Conservation (phyloP, 2,329 filamentous ascomycete species). For the Sclerotinia subarctica region DNA sequence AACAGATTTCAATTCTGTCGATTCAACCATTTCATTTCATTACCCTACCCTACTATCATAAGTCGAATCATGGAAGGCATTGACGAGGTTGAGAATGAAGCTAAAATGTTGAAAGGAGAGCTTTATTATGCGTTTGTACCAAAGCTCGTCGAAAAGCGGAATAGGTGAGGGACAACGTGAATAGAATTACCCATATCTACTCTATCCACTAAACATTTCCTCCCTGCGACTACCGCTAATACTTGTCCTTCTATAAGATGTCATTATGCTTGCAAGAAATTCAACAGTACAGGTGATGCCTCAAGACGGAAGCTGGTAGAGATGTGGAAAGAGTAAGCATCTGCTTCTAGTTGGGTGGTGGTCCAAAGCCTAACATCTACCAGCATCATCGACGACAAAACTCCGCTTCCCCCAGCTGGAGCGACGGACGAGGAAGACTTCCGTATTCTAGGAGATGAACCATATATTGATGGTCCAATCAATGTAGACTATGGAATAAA, state of each 20-base stretch:
- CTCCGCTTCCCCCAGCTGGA: slow-evolving; percentile 58
- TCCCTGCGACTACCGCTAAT: not conserved
- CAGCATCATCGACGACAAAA: slow-evolving; percentile 54
- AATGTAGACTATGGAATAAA: slow-evolving; percentile 77
- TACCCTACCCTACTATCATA: slow-evolving; percentile 10
- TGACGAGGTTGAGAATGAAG: slow-evolving; percentile 47
- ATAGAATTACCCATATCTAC: slow-evolving; percentile 36
- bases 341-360: slow-evolving; percentile 7
- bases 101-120: slow-evolving; percentile 63
- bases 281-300: slow-evolving; percentile 60
- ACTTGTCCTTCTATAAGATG: slow-evolving; percentile 34
- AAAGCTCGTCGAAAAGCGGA: slow-evolving; percentile 59
- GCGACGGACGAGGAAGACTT: slow-evolving; percentile 62
- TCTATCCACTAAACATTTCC: not conserved
- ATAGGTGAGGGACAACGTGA: slow-evolving; percentile 39
- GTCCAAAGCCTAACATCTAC: slow-evolving; percentile 20
- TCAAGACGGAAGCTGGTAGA: slow-evolving; percentile 61
- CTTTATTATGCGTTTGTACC: slow-evolving; percentile 73
- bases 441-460: slow-evolving; percentile 57
- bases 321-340: slow-evolving; percentile 66
- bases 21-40: not conserved
- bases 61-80: slow-evolving; percentile 34
- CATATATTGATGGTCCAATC: slow-evolving; percentile 69
- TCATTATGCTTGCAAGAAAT: slow-evolving; percentile 56
- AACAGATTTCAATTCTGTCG: not conserved